These are phyloP conservation scores for Ustilago crameri DNA, from an alignment of 1,284 basidiomycete genomes.

Conservation along the genomic window DNA sequence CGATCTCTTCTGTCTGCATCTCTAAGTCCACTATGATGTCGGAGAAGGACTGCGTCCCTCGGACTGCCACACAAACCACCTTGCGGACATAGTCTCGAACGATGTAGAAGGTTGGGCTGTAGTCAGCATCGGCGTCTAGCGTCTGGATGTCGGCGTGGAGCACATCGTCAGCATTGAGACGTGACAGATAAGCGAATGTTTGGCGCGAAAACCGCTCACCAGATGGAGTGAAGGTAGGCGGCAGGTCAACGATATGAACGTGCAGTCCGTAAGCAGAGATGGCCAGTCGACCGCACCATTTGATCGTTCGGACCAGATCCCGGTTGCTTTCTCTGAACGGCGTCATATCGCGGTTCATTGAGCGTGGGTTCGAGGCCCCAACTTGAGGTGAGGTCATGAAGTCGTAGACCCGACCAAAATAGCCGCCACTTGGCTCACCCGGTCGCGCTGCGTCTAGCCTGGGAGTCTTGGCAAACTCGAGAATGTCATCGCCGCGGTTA, in stretches of 20 bases:
- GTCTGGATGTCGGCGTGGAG: constrained; percentile 67
- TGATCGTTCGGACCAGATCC: constrained; percentile 59
- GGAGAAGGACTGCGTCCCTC: constrained; percentile 65
- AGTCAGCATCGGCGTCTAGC: constrained; percentile 59
- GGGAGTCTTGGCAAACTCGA: constrained; percentile 63
- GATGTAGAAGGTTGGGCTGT: constrained; percentile 66
- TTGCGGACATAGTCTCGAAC: constrained; percentile 62
- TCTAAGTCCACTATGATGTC: constrained; percentile 68
- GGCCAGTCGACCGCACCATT: constrained; percentile 66
- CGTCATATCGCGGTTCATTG: constrained; percentile 9
- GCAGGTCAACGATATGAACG: constrained; percentile 59
- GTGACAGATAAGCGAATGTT: constrained; percentile 64
- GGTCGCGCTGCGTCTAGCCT: constrained; percentile 38
- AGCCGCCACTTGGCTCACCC: constrained; percentile 34
- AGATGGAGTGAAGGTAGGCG: constrained; percentile 65
- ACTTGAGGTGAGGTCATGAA: constrained; percentile 46
- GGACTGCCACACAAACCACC: constrained; percentile 63
- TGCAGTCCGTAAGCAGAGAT: constrained; percentile 61
- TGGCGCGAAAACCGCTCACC: constrained; percentile 63
- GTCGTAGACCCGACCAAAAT: constrained; percentile 49
- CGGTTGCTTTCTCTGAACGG: constrained; percentile 38
- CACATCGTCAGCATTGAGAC: constrained; percentile 64
- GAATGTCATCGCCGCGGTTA: constrained; percentile 58
- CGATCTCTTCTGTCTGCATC: constrained; percentile 60
- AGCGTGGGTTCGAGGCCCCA: constrained; percentile 19